Conservation (phyloP, 1,284 basidiomycete genomes). For the Mycena citricolor region DNA sequence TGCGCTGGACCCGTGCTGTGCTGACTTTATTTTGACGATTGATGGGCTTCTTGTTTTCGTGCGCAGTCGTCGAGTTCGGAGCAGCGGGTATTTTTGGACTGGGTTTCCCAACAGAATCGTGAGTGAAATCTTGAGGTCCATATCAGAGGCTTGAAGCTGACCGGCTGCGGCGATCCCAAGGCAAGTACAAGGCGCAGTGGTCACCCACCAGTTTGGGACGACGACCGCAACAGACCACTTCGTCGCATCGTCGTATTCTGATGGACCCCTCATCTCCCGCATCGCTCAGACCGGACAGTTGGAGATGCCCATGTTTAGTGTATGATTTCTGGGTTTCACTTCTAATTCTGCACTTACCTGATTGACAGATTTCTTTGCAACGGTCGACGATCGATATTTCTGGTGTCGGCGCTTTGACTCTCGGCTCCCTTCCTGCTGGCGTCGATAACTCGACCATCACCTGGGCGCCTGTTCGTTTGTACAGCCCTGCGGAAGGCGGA, state of each 20-base stretch:
- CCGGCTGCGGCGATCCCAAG: too few relatives aligned
- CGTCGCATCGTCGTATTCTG: conserved; percentile 28
- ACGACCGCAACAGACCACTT: conserved; percentile 22
- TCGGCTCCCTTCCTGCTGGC: conserved; percentile 50
- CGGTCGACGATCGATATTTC: conserved; percentile 51
- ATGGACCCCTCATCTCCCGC: conserved; percentile 42
- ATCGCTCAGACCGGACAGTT: conserved; percentile 35
- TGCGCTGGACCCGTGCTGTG: too few relatives aligned
- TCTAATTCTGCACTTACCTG: background rate
- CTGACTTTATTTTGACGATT: background rate
- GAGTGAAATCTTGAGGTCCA: too few relatives aligned
- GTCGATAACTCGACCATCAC: conserved; percentile 45
- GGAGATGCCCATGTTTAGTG: conserved; percentile 40
- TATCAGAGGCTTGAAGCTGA: too few relatives aligned
- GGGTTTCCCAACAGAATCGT: conserved; percentile 39
- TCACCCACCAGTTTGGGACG: conserved; percentile 15
- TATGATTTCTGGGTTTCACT: too few relatives aligned
- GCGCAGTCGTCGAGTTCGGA: conserved; percentile 37
- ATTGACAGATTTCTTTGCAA: conserved; percentile 36
- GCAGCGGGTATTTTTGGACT: conserved; percentile 56
- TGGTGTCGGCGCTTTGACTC: conserved; percentile 50
- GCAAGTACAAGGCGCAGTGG: conserved; percentile 16
- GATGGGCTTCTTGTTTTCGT: background rate
- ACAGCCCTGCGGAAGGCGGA: conserved; percentile 41
- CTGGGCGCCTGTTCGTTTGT: conserved; percentile 52